A percentile compares a stretch with the other conserved stretches of the same genome.
Conservation (phyloP, 192 early-diverging fungal genomes). For the Thoreauomyces humboldtii region DNA sequence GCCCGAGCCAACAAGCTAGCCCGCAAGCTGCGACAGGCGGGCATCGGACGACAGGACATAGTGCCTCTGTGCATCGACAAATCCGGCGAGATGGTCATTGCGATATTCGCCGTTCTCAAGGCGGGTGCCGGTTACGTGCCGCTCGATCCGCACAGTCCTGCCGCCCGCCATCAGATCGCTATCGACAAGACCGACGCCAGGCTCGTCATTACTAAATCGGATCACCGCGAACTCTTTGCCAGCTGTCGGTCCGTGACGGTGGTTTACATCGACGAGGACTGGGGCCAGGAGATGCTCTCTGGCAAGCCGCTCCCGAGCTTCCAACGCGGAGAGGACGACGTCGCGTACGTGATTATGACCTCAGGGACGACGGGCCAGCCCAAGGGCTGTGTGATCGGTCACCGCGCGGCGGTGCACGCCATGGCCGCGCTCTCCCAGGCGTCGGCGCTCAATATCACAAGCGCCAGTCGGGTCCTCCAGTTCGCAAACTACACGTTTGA, state of each 20-base stretch:
- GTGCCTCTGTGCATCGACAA: slow-evolving; percentile 1
- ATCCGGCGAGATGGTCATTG: slow-evolving; percentile 17
- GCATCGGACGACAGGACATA: slow-evolving; percentile 10
- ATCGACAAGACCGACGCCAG: slow-evolving; percentile 4
- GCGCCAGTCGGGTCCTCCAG: slow-evolving; percentile 2
- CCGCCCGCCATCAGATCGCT: not conserved
- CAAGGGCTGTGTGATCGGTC: slow-evolving; percentile 6
- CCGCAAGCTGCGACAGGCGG: not conserved
- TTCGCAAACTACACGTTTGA: slow-evolving; percentile 20
- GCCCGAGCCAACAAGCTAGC: slow-evolving; percentile 21
- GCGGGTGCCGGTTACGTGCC: slow-evolving; percentile 24
- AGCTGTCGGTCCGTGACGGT: not conserved
- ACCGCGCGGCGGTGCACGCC: not conserved
- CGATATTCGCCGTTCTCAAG: slow-evolving; percentile 23
- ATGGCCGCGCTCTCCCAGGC: not conserved
- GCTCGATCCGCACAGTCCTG: slow-evolving; percentile 14
- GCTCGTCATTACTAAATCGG: slow-evolving; percentile 10
- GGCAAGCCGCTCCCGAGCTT: not conserved
- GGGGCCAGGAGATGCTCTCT: not conserved
- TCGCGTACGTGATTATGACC: slow-evolving; percentile 8
- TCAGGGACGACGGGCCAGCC: slow-evolving; percentile 15
- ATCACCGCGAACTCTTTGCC: not conserved
- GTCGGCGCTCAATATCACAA: not conserved
- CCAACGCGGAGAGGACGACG: too few relatives aligned
- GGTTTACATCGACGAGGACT: not conserved